phyloP scores from a whole-genome alignment of 345 rosid species.

The Geranium rotundifolium region DNA sequence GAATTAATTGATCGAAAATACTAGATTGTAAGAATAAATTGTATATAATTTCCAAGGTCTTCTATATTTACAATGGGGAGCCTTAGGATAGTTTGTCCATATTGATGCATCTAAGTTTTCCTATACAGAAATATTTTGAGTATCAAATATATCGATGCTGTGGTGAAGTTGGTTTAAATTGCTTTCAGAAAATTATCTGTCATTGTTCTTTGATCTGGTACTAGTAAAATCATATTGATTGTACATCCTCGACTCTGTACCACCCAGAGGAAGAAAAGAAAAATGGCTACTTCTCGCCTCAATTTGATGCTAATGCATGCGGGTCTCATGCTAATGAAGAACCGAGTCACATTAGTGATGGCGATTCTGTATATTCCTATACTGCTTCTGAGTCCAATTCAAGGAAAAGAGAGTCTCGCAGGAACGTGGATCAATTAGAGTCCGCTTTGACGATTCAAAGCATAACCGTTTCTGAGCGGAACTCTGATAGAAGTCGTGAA shows the following conservation, averaged over 20 bases:
- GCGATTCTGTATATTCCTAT: conserved; percentile 7
- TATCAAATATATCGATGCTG: too few relatives aligned
- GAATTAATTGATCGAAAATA: too few relatives aligned
- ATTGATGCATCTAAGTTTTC: too few relatives aligned
- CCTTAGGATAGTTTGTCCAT: too few relatives aligned
- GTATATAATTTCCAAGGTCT: too few relatives aligned
- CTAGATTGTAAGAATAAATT: too few relatives aligned
- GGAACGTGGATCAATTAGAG: conserved; percentile 10
- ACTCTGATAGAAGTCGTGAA: neutral
- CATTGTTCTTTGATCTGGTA: too few relatives aligned
- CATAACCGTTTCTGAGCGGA: neutral
- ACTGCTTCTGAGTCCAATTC: conserved; percentile 7
- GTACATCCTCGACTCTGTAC: conserved; percentile 1
- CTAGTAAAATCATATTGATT: too few relatives aligned
- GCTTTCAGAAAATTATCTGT: neutral
- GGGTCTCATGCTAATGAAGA: conserved; percentile 14
- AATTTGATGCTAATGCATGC: conserved; percentile 23
- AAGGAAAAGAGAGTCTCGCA: conserved; percentile 16
- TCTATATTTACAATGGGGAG: too few relatives aligned
- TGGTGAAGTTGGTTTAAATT: neutral
- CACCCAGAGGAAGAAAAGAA: conserved; percentile 51
- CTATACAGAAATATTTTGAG: too few relatives aligned
- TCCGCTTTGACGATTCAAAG: conserved; percentile 1
- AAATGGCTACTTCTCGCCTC: conserved; percentile 34
- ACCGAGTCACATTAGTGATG: conserved; percentile 11